Evolutionary conservation across 177 flowering plant species (phyloP).

Genomic region (Vitis hybrid): DNA sequence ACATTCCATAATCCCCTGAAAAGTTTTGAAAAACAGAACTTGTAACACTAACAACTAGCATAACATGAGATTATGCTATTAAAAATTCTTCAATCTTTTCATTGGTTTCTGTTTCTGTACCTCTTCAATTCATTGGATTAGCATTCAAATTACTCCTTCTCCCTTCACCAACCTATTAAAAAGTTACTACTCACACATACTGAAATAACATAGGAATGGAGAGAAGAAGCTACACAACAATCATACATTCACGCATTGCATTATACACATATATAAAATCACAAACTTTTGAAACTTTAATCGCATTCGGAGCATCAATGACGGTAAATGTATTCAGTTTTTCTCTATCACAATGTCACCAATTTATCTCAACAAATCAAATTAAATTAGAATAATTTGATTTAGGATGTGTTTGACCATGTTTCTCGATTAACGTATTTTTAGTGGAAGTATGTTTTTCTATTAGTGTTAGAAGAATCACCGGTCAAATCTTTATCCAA

Average conservation of each 20-base stretch:
- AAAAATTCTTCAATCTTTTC: slow-evolving; percentile 68
- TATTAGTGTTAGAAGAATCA: no score
- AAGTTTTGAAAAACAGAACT: not conserved
- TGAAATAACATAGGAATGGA: no score
- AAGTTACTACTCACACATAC: no score
- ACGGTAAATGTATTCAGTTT: slow-evolving; percentile 74
- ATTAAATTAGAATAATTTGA: no score
- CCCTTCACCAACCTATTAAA: slow-evolving; percentile 30
- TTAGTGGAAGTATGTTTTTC: no score
- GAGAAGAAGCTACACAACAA: no score
- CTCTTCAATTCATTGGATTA: slow-evolving; percentile 28
- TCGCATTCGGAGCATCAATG: slow-evolving; percentile 80
- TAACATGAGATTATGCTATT: slow-evolving; percentile 22
- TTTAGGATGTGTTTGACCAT: no score
- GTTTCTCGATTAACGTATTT: no score
- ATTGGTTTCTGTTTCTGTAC: slow-evolving; percentile 37
- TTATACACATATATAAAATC: not conserved
- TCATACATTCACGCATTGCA: no score
- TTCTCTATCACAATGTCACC: not conserved
- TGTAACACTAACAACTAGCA: not conserved
- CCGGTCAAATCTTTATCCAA: no score
- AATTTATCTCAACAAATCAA: no score
- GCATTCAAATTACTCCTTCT: slow-evolving; percentile 25
- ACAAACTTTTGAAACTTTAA: slow-evolving; percentile 73
- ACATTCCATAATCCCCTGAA: slow-evolving; percentile 96